Conservation (phyloP, 2,329 filamentous ascomycete species). For the Penicillium sp. region DNA sequence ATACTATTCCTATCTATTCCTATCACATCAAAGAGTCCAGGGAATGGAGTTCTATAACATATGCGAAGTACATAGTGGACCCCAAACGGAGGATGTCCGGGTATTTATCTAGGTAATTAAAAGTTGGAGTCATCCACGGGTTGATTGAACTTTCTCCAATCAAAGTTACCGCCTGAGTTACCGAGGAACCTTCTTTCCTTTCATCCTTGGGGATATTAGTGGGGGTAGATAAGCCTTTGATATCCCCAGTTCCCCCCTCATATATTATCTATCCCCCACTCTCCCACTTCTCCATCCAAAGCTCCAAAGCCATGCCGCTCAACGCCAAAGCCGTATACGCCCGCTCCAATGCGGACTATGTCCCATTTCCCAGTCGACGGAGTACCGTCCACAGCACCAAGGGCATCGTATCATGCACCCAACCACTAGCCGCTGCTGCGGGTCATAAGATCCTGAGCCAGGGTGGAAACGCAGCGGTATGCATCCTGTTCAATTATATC, state of each 20-base stretch:
- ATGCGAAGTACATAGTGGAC: neutral
- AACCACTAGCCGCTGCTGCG: constrained; percentile 80
- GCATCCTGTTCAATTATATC: constrained; percentile 29
- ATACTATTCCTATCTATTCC: neutral
- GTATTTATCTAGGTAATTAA: neutral
- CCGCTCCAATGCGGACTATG: constrained; percentile 38
- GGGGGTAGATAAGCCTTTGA: neutral
- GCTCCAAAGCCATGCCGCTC: constrained; percentile 38
- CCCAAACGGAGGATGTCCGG: too few relatives aligned
- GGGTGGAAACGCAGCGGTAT: constrained; percentile 85
- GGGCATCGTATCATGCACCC: constrained; percentile 81
- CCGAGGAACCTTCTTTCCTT: neutral
- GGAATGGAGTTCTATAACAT: neutral
- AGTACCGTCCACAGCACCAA: constrained; percentile 90
- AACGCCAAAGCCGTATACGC: constrained; percentile 45
- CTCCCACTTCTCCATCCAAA: constrained; percentile 6
- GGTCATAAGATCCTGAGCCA: constrained; percentile 75
- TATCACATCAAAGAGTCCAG: neutral
- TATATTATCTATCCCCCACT: neutral
- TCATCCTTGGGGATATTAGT: neutral
- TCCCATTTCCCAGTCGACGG: constrained; percentile 56
- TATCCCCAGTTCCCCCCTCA: neutral
- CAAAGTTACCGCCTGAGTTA: neutral
- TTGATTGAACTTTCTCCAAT: constrained; percentile 5
- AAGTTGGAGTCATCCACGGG: neutral